A percentile compares a stretch with the other conserved stretches of the same genome.
These are phyloP conservation scores for Cucurbita moschata DNA, from an alignment of 306 rosid genomes.

Conservation along the genomic window DNA sequence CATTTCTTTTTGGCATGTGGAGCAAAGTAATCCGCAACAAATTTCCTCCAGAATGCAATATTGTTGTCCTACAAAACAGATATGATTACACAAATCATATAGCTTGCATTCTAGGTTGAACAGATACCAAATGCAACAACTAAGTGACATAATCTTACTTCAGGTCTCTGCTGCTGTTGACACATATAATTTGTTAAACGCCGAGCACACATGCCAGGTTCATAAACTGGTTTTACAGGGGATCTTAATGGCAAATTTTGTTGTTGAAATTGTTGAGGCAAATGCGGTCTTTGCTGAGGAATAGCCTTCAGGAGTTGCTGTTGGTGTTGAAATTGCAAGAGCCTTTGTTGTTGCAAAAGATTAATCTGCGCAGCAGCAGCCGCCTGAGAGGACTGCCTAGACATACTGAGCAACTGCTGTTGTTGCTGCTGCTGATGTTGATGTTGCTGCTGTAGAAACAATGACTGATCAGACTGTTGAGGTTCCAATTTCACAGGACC, in stretches of 20 bases:
- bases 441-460: constrained; percentile 58
- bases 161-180: constrained; percentile 86
- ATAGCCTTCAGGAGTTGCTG: constrained; percentile 74
- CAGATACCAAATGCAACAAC: background rate
- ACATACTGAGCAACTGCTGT: constrained; percentile 69
- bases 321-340: constrained; percentile 68
- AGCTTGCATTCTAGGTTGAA: background rate
- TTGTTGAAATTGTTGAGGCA: constrained; percentile 73
- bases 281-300: constrained; percentile 74
- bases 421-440: constrained; percentile 30
- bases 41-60: constrained; percentile 93
- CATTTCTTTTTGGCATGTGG: constrained; percentile 96
- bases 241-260: constrained; percentile 65
- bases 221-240: constrained; percentile 67
- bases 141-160: constrained; percentile 29
- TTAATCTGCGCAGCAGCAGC: constrained; percentile 84
- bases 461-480: constrained; percentile 67
- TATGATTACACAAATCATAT: background rate
- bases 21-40: constrained; percentile 83
- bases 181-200: constrained; percentile 82
- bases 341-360: constrained; percentile 64
- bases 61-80: constrained; percentile 56
- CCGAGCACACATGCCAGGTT: constrained; percentile 95
- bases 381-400: constrained; percentile 77
- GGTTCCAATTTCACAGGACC: constrained; percentile 65